Evolutionary conservation across 495 filamentous ascomycete species (phyloP), one percentile per base, ranked within the genome.

Genomic region (Tetracladium setigerum): DNA sequence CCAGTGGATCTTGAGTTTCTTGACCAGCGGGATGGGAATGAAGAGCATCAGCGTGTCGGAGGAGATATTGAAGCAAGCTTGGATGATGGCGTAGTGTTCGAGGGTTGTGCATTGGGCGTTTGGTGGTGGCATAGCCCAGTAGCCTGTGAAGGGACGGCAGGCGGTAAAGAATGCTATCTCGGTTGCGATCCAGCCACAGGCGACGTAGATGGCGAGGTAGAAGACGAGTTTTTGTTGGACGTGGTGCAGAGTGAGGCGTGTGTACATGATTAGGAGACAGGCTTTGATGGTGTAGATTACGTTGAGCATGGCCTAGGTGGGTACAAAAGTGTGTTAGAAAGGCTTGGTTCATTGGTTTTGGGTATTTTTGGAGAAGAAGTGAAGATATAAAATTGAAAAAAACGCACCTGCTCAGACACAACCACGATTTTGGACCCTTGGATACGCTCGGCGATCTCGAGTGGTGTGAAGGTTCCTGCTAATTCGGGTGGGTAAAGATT

Each of bases 201-300:
- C 43, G 36, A 67, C 53, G 47, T 69, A 69, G 22, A 38, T 53
- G 1, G 58, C 57, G 27, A 67, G 61, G 12, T 52, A 49, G 5
- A 52, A 47, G 35, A 70, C 63, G 40, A 64, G 39, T 27, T 52
- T 30, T 44, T 70, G 66, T 6, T 59, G 37, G 31, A 51, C 44
- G 7, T 67, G 57, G 19, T 64, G 62, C 1, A 54, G 63, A 42
- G 72, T 68, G 5, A 74, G 53, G 10, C 70, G 66, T 15, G 62
- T 58, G 47, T 73, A 78, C 54, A 77, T 65, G 40, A 75, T 58
- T 7, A 78, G 63, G 62, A 78, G 68, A 55, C 68, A 76, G n/a
- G 54, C 56, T 59, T 78, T 78, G 41, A 74, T 62, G 1, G 60
- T 56, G 54, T 65, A 78, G 22, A 74, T 69, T 14, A 66, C 57